These are phyloP conservation scores for Trichomonascaceae sp. DNA, from an alignment of 1,139 yeast species.

Conservation along the genomic window DNA sequence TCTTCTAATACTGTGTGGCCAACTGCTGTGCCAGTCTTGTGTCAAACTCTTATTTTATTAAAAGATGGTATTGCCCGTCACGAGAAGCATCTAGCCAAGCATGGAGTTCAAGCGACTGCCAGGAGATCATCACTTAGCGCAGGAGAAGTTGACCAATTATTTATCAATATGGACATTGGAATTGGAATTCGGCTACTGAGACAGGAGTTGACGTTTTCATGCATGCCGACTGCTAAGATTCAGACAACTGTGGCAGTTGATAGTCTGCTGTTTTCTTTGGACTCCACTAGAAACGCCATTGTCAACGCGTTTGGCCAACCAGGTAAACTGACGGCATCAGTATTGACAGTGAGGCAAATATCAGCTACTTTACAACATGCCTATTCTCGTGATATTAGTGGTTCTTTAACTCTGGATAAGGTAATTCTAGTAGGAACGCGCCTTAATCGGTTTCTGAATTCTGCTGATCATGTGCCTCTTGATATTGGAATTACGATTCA, in stretches of 20 bases:
- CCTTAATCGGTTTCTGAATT: conserved; percentile 19
- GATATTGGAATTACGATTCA: conserved; percentile 48
- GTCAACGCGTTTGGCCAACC: not conserved
- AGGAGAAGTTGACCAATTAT: conserved; percentile 17
- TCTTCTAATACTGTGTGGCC: conserved; percentile 68
- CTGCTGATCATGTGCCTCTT: conserved; percentile 20
- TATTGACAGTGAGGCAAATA: conserved; percentile 42
- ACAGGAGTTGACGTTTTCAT: conserved; percentile 71
- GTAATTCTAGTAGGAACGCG: conserved; percentile 37
- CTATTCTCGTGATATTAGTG: conserved; percentile 85
- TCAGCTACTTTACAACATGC: conserved; percentile 79
- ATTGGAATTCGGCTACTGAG: conserved; percentile 60
- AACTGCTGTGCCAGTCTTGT: conserved; percentile 70
- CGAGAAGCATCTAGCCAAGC: not conserved
- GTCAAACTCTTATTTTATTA: conserved; percentile 39
- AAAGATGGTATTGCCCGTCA: conserved; percentile 12
- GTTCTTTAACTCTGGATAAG: conserved; percentile 55
- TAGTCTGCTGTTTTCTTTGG: conserved; percentile 53
- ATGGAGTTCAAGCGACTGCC: not conserved
- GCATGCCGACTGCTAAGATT: conserved; percentile 91
- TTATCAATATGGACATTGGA: conserved; percentile 53
- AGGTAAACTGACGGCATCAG: not conserved
- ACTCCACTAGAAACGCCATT: conserved; percentile 35
- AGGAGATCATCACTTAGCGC: conserved; percentile 4
- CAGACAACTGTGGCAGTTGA: conserved; percentile 76